Evolutionary conservation across 1,139 yeast genomes (phyloP), one percentile per base, ranked within the genome.

Genomic region (Debaryomyces subglobosus): DNA sequence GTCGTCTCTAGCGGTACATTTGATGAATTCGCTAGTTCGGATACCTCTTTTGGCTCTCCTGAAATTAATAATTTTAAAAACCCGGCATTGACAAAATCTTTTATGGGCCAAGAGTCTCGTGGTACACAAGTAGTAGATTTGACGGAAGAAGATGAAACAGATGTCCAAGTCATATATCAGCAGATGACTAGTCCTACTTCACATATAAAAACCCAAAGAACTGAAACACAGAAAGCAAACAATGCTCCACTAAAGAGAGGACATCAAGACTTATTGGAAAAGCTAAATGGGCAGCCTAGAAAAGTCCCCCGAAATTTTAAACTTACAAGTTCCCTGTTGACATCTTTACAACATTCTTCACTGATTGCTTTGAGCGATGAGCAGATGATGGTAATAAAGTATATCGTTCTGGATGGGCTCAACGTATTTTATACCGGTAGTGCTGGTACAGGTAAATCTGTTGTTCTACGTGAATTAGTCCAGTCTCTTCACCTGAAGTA

Each of bases 371-470:
- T 74, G 42, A 71, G 75, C 55, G 63, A 77, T 20, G 98, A 94
- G 62, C 99, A 94, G 65, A 67, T 72, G 44, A 67, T 73, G 27
- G 90, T 94, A 7, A 71, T 89, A 10, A 75, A 80, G n/a, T 68
- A 86, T 41, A 94, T 90, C 4, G 73, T 83, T 27, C 71, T 79
- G 27, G 81, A 74, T 35, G 72, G 77, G 7, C 60, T 68, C 44
- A 86, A 78, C 55, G 75, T 86, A 0, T 87, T 87, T 57, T 87
- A 83, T 61, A 86, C 94, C 0, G 95, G 95, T 47, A 80, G 88
- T 58, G 95, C 95, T 0, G 95, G 95, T 67, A 87, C 95, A 1
- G 95, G 95, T 68, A 87, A 87, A 64, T 90, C 97, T 3, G 85
- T 85, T 16, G 79, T 91, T 9, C 69, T 91, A 45, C 72, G 79